phyloP scores from a whole-genome alignment of 768 basidiomycete genomes.

The Paxillus rubicundulus region DNA sequence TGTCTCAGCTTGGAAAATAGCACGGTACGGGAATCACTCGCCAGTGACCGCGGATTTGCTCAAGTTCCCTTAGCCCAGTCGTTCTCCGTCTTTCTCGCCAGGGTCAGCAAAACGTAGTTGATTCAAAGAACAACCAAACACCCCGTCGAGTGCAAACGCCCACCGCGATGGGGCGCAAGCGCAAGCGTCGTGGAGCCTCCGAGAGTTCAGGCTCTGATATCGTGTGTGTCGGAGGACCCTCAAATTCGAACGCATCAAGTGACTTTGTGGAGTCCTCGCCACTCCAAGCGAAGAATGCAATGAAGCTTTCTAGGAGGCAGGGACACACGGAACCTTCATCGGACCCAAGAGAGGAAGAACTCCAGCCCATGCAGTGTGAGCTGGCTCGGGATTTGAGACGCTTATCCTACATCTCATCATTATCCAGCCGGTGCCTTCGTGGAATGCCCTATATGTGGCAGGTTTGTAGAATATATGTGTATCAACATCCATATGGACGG shows the following conservation, averaged over 20 bases:
- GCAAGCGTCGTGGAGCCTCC: slow-evolving; percentile 26
- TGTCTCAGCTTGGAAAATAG: slow-evolving; percentile 65
- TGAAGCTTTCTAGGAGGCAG: slow-evolving; percentile 14
- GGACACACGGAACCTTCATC: slow-evolving; percentile 26
- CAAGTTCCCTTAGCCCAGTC: slow-evolving; percentile 34
- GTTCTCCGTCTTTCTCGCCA: slow-evolving; percentile 42
- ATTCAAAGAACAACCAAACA: slow-evolving; percentile 10
- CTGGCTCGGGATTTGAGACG: not conserved
- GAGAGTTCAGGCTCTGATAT: slow-evolving; percentile 27
- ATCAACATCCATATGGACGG: slow-evolving; percentile 69
- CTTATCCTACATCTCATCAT: not conserved
- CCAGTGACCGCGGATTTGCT: not conserved
- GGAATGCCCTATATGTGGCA: slow-evolving; percentile 61
- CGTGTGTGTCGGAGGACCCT: slow-evolving; percentile 31
- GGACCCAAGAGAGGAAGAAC: slow-evolving; percentile 32
- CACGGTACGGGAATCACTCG: slow-evolving; percentile 48
- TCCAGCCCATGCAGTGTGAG: slow-evolving; percentile 18
- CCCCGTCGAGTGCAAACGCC: slow-evolving; percentile 17
- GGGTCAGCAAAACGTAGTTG: slow-evolving; percentile 22
- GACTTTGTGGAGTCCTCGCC: slow-evolving; percentile 23
- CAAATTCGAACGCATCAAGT: slow-evolving; percentile 22
- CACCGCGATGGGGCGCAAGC: slow-evolving; percentile 33
- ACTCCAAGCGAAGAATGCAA: slow-evolving; percentile 18
- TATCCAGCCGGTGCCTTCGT: slow-evolving; percentile 39
- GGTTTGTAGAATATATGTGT: slow-evolving; percentile 39